A percentile compares a stretch with the other conserved stretches of the same genome.
phyloP scores from a whole-genome alignment of 805 yeast species.

The Ogataea neopini region DNA sequence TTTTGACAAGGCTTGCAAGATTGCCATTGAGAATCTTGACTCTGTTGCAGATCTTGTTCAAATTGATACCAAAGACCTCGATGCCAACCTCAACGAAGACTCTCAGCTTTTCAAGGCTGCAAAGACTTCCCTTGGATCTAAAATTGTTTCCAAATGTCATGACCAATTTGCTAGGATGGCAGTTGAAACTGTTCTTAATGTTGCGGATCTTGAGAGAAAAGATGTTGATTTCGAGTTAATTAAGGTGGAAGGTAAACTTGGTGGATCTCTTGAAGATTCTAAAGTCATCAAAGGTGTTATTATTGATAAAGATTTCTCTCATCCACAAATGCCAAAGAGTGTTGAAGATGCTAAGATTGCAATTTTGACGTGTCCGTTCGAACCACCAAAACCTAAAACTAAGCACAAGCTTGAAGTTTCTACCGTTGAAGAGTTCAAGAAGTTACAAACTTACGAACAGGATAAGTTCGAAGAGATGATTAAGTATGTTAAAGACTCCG shows the following conservation, averaged over 20 bases:
- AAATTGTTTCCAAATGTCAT: slow-evolving; percentile 91
- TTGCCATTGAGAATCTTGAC: slow-evolving; percentile 80
- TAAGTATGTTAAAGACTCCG: slow-evolving; percentile 76
- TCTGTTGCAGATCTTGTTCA: slow-evolving; percentile 47
- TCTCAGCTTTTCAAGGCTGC: slow-evolving; percentile 86
- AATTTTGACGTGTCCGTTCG: slow-evolving; percentile 96
- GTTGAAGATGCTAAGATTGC: slow-evolving; percentile 85
- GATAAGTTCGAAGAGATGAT: slow-evolving; percentile 92
- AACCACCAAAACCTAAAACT: slow-evolving; percentile 99
- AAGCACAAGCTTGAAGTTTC: slow-evolving; percentile 95
- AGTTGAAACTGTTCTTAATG: slow-evolving; percentile 90
- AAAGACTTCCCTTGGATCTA: slow-evolving; percentile 90
- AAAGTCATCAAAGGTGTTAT: slow-evolving; percentile 86
- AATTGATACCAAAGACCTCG: slow-evolving; percentile 32
- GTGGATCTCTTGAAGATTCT: slow-evolving; percentile 90
- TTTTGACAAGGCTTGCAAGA: slow-evolving; percentile 93
- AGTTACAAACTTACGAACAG: slow-evolving; percentile 88
- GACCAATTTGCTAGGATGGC: slow-evolving; percentile 96
- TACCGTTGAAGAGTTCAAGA: slow-evolving; percentile 90
- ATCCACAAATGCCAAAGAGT: slow-evolving; percentile 94
- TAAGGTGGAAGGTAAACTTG: slow-evolving; percentile 92
- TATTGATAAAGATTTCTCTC: slow-evolving; percentile 94
- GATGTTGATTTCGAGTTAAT: slow-evolving; percentile 97
- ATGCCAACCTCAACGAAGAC: slow-evolving; percentile 35
- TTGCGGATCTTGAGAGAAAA: slow-evolving; percentile 86